phyloP scores from a whole-genome alignment of 805 yeast species.

The Wilhelminamyces savonicus region DNA sequence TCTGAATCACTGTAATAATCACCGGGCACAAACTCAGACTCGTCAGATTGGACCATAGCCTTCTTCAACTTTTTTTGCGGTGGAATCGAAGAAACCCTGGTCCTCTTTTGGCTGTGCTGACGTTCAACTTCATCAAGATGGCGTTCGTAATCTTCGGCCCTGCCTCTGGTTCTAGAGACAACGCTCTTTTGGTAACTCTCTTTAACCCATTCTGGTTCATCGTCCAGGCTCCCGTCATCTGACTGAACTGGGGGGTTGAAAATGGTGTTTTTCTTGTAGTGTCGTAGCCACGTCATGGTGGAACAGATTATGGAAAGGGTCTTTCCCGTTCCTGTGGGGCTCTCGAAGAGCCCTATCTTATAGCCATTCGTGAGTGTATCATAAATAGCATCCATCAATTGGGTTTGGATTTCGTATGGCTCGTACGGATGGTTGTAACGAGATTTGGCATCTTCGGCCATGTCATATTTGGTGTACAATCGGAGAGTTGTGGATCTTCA shows the following conservation, averaged over 20 bases:
- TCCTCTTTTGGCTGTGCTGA: constrained; percentile 11
- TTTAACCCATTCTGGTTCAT: constrained; percentile 69
- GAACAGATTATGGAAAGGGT: constrained; percentile 84
- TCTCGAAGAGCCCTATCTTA: constrained; percentile 78
- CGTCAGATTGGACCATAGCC: constrained; percentile 3
- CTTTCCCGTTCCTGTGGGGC: constrained; percentile 95
- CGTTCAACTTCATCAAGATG: constrained; percentile 30
- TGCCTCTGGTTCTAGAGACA: constrained; percentile 16
- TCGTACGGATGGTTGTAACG: constrained; percentile 72
- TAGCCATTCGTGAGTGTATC: constrained; percentile 45
- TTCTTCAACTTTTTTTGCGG: constrained; percentile 2
- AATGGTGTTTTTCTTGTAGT: constrained; percentile 27
- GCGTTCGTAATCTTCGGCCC: constrained; percentile 33
- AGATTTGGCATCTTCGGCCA: not conserved
- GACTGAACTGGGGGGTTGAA: constrained; percentile 1
- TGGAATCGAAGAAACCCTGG: too few relatives aligned
- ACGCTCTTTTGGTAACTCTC: constrained; percentile 29
- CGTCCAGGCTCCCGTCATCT: constrained; percentile 28
- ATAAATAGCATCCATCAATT: constrained; percentile 73
- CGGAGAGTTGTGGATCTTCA: too few relatives aligned
- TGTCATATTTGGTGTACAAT: not conserved
- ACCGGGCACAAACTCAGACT: constrained; percentile 20
- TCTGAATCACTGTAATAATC: constrained; percentile 31
- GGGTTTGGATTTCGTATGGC: constrained; percentile 75
- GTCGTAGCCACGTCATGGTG: constrained; percentile 74